These are phyloP conservation scores for Coemansia pectinata DNA, from an alignment of 192 early-diverging fungal genomes.

Conservation along the genomic window DNA sequence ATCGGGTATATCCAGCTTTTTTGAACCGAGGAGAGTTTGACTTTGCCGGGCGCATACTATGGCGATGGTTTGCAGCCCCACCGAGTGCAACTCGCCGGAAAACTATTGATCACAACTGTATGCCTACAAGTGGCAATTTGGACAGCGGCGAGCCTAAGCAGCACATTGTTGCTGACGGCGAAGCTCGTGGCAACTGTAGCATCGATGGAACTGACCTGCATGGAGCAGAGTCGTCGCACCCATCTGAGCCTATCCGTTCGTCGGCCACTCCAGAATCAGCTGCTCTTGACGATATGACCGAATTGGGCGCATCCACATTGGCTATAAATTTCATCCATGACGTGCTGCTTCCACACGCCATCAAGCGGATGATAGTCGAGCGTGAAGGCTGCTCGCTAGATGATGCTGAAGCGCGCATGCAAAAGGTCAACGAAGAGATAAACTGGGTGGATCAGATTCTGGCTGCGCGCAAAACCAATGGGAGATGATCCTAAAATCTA, in stretches of 20 bases:
- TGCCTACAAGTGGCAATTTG: neutral
- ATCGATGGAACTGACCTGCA: neutral
- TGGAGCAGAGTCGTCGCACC: conserved; percentile 6
- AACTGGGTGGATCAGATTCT: conserved; percentile 53
- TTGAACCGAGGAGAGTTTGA: conserved; percentile 51
- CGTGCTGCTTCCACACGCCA: conserved; percentile 48
- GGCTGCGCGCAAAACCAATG: conserved; percentile 22
- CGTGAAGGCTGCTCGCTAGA: conserved; percentile 39
- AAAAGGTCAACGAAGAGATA: conserved; percentile 15
- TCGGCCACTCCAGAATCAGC: neutral
- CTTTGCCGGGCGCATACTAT: conserved; percentile 41
- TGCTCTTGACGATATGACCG: neutral
- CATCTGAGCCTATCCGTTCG: neutral
- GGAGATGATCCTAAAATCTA: neutral
- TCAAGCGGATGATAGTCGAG: conserved; percentile 35
- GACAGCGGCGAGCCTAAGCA: neutral
- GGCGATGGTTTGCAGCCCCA: conserved; percentile 36
- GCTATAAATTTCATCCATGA: conserved; percentile 46
- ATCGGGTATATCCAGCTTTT: conserved; percentile 26
- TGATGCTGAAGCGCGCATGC: conserved; percentile 40
- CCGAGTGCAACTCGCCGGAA: conserved; percentile 14
- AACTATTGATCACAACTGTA: no score
- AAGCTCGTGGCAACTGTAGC: neutral
- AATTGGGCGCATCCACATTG: conserved; percentile 7
- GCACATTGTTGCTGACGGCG: neutral